Base-by-base conservation (phyloP, 306 rosid genomes). In the Pterocarpus santalinus region DNA sequence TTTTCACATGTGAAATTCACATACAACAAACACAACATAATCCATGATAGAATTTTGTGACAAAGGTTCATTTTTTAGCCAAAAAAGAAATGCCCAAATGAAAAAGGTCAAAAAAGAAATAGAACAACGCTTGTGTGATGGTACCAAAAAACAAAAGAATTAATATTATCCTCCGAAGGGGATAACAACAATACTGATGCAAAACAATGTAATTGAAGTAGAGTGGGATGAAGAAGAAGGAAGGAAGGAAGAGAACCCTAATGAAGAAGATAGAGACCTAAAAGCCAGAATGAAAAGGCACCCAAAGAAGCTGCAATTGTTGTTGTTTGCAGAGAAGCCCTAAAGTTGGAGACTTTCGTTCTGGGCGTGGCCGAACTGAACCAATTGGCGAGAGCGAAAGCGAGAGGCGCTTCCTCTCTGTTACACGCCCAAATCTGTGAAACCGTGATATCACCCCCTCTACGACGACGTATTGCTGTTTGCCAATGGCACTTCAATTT, bases 271-370 rank as follows among this genome's bases (percentile, higher is more conserved):
- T 2, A 28, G 56, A 10, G 75, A 86, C 90, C 91, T 81, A 43
- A 5, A 64, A 75, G 84, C 76, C 85, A 80, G 92, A 87, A 83
- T 65, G 79, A 76, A 47, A 62, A 28, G 57, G 57, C 72, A 52
- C 65, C 61, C 14, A 44, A 28, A 35, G 58, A 61, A 32, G 66
- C 47, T 10, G 80, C 44, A 67, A 75, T 69, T 67, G 22, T 8
- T 78, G 62, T 3, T 5, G 47, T 65, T 52, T 66, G 83, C 36
- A 58, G 65, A 49, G 35, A 46, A 35, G 64, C 53, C 22, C 17
- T 17, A 70, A 36, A 61, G 69, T 46, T 35, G 70, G 64, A 68
- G 60, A 61, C 57, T 81, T 81, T 68, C 58, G 65, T 17, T 35
- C 43, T 28, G 56, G 60, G 56, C 35, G 78, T 5, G 2, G 22